phyloP scores from a whole-genome alignment of 441 rosid genomes.

The Erodium chrysanthum region DNA sequence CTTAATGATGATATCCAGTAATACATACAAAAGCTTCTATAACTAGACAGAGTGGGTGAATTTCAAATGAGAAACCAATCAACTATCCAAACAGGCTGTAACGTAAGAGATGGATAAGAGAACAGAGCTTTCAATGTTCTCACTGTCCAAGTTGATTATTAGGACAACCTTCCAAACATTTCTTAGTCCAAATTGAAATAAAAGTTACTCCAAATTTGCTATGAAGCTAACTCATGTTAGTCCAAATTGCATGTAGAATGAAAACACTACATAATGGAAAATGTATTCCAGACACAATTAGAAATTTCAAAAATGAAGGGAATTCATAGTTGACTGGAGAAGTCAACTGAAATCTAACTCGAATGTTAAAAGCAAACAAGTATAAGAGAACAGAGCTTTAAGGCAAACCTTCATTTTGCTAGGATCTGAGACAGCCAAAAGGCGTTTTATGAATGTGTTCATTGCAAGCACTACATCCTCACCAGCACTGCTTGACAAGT shows the following conservation, averaged over 20 bases:
- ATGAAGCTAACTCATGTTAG: too few relatives aligned
- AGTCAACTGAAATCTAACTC: not conserved
- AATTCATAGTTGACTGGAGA: not conserved
- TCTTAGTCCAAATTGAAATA: too few relatives aligned
- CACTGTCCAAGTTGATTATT: too few relatives aligned
- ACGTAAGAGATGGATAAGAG: too few relatives aligned
- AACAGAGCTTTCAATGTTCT: too few relatives aligned
- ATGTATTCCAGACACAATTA: not conserved
- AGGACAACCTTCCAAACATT: too few relatives aligned
- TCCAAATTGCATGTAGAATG: too few relatives aligned
- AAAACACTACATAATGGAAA: too few relatives aligned
- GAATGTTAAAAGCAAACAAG: not conserved
- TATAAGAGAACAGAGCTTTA: not conserved
- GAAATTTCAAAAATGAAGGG: too few relatives aligned
- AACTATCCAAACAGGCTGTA: too few relatives aligned
- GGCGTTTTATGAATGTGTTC: slow-evolving; percentile 87
- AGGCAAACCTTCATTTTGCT: slow-evolving; percentile 70
- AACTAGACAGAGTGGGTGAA: not conserved
- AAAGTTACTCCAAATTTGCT: too few relatives aligned
- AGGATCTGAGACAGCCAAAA: slow-evolving; percentile 74
- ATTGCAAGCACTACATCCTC: slow-evolving; percentile 91
- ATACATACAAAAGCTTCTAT: not conserved
- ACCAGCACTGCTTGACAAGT: slow-evolving; percentile 81
- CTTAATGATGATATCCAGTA: not conserved
- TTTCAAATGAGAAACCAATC: not conserved